Evolutionary conservation across 108 stramenopile genomes (phyloP), one percentile per base, ranked within the genome.

Genomic region (Skeletonema menzelii): DNA sequence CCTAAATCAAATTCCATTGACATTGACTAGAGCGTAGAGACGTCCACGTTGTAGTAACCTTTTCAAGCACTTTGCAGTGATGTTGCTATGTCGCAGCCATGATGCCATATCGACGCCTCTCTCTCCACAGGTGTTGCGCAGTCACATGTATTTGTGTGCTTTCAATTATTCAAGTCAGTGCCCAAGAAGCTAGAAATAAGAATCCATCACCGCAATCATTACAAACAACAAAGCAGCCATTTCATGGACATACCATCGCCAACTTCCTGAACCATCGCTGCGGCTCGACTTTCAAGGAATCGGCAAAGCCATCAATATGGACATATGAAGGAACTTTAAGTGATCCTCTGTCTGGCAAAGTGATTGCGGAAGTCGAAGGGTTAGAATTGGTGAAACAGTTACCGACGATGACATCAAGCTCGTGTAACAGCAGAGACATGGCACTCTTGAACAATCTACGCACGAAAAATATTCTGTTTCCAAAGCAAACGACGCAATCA

Each of bases 281-380:
- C 46, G 73, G 73, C 0, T 35, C 56, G 10, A 30, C 31, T 37
- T 53, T 53, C 10, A 22, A 42, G 44, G 44, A 59, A 8, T 53
- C 63, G 15, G 5, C 30, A 44, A 61, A 63, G 15, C 24, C 27
- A 15, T 65, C 71, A 14, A 20, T 82, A 32, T 85, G 85, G 85
- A 19, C 65, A 5, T 85, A 85, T 53, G 64, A 79, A 68, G 85
- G 85, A 40, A 57, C 63, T 26, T 53, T 86, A 55, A 75, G 66
- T 27, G 92, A 93, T 85, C 92, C 92, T 37, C 56, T 87, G 59
- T 83, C 85, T 38, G 92, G 92, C 14, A 63, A 79, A 32, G 56
- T 77, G 15, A 82, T 93, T 53, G 86, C 87, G 0, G 77, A 85
- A 15, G 89, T 93, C 8, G 79, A 89, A 79, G 92, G 92, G 38